Conservation (phyloP, 2,329 filamentous ascomycete species). For the Epichloe coenophiala region DNA sequence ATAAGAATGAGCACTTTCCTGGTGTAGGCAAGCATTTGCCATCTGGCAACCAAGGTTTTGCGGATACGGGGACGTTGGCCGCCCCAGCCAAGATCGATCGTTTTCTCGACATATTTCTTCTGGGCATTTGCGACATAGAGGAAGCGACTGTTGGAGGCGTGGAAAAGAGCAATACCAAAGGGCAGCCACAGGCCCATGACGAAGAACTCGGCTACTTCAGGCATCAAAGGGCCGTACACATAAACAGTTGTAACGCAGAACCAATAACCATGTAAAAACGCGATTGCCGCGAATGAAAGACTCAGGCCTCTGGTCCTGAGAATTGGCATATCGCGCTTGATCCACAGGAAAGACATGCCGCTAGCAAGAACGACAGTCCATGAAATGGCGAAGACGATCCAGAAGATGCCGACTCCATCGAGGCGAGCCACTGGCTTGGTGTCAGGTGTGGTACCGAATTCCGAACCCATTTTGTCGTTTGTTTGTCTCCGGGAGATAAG, state of each 20-base stretch:
- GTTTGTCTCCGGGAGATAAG: background rate
- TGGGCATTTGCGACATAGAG: conserved; percentile 44
- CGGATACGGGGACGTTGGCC: conserved; percentile 6
- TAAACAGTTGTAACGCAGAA: conserved; percentile 25
- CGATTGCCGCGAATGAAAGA: conserved; percentile 27
- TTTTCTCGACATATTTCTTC: conserved; percentile 23
- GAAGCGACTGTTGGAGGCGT: conserved; percentile 49
- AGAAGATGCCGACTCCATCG: conserved; percentile 28
- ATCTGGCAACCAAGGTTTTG: conserved; percentile 21
- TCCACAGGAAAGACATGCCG: conserved; percentile 28
- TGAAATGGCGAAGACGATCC: conserved; percentile 19
- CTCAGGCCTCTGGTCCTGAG: conserved; percentile 26
- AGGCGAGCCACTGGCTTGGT: conserved; percentile 19
- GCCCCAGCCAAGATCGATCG: conserved; percentile 2
- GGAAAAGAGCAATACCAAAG: conserved; percentile 51
- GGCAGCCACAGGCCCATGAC: conserved; percentile 54
- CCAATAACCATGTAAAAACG: conserved; percentile 30
- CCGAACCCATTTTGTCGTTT: conserved; percentile 15
- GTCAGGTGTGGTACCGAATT: conserved; percentile 18
- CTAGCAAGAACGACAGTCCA: conserved; percentile 26
- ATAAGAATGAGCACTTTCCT: conserved; percentile 37
- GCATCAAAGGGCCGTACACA: conserved; percentile 25
- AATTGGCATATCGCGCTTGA: conserved; percentile 25
- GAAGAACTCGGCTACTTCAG: conserved; percentile 47
- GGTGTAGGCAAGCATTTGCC: conserved; percentile 29